phyloP scores from a whole-genome alignment of 1,284 basidiomycete species.

The Athelia sp. region DNA sequence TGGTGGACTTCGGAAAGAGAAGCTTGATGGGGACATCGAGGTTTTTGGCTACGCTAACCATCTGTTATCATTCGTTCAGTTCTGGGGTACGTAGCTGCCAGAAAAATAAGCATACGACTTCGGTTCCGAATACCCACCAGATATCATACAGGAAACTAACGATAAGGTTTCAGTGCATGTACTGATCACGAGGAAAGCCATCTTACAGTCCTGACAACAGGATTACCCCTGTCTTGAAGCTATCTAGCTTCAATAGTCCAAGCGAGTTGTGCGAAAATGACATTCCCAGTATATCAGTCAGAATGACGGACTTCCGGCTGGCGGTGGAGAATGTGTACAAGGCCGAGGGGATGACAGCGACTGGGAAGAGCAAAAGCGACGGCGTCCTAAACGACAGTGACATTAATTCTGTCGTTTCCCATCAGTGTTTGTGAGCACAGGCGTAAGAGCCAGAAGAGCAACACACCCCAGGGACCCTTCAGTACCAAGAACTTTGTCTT shows the following conservation, averaged over 20 bases:
- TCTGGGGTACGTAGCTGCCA: slow-evolving; percentile 10
- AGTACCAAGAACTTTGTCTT: slow-evolving; percentile 37
- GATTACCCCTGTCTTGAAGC: slow-evolving; percentile 84
- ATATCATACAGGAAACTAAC: slow-evolving; percentile 88
- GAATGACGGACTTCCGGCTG: slow-evolving; percentile 59
- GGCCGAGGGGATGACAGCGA: slow-evolving; percentile 63
- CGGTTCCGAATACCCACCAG: slow-evolving; percentile 83
- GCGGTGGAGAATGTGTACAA: slow-evolving; percentile 55
- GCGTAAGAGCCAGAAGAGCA: not conserved
- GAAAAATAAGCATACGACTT: slow-evolving; percentile 51
- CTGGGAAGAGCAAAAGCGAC: slow-evolving; percentile 57
- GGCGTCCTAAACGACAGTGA: slow-evolving; percentile 58
- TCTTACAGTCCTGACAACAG: slow-evolving; percentile 48
- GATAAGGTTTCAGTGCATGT: not conserved
- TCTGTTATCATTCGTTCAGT: slow-evolving; percentile 35
- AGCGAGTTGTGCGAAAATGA: slow-evolving; percentile 85
- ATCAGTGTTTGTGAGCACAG: not conserved
- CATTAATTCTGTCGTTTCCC: slow-evolving; percentile 30
- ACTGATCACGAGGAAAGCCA: not conserved
- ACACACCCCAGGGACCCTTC: slow-evolving; percentile 41
- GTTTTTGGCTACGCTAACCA: slow-evolving; percentile 90
- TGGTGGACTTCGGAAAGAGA: slow-evolving; percentile 74
- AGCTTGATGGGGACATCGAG: slow-evolving; percentile 95
- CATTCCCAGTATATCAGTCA: slow-evolving; percentile 80
- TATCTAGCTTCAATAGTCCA: slow-evolving; percentile 82